A percentile compares a stretch with the other conserved stretches of the same genome.
phyloP scores from a whole-genome alignment of 176 grass and related monocot species.

The Dendrocalamus sinicus region DNA sequence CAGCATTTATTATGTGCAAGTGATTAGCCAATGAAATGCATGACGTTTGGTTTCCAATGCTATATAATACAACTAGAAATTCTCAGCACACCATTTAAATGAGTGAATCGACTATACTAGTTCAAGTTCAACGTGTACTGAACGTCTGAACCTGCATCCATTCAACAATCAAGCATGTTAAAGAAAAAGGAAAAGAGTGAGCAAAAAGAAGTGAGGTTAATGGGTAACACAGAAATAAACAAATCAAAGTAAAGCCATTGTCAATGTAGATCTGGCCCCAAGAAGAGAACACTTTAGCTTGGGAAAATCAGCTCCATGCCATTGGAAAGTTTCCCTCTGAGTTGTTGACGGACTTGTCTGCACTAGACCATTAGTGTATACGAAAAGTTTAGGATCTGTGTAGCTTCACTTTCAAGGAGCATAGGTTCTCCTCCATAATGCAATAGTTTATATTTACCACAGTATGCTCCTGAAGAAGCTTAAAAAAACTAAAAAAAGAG shows the following conservation, averaged over 20 bases:
- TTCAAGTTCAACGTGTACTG: neutral
- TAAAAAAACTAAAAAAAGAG: neutral
- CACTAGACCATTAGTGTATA: slow-evolving; percentile 5
- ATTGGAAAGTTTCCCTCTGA: neutral
- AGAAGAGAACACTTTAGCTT: slow-evolving; percentile 17
- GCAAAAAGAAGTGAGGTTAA: neutral
- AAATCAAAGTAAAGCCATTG: neutral
- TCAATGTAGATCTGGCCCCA: neutral
- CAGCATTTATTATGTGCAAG: slow-evolving; percentile 16
- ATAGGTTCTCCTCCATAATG: neutral
- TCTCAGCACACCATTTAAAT: neutral
- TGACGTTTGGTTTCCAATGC: neutral
- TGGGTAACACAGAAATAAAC: neutral
- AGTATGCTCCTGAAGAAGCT: neutral
- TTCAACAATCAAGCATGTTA: slow-evolving; percentile 5
- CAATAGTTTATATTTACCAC: neutral
- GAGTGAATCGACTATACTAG: neutral
- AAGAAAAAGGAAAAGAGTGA: neutral
- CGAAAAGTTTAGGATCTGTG: neutral
- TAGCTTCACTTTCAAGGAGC: neutral
- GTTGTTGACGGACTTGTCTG: neutral
- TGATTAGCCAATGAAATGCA: slow-evolving; percentile 13
- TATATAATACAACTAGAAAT: neutral
- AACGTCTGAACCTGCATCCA: neutral
- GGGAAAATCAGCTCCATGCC: neutral